Evolutionary conservation across 2,329 filamentous ascomycete genomes (phyloP), one percentile per base, ranked within the genome.

Genomic region (Arthrobotrys musiformis): DNA sequence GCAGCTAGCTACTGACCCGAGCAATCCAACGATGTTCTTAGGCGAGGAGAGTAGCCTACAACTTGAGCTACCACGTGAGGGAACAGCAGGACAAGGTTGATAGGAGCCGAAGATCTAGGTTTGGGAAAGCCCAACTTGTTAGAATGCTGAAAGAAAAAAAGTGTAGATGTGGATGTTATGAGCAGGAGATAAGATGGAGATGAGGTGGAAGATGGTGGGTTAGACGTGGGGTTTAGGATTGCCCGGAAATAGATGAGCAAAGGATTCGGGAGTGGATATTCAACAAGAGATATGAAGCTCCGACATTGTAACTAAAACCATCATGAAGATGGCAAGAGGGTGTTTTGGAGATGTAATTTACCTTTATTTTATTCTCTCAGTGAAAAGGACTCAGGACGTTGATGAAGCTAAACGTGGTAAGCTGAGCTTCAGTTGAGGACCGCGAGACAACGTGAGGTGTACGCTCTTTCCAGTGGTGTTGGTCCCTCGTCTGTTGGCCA

Each of bases 261-360:
- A 26, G 56, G 62, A 66, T 56, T 60, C 70, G 70, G 70, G 70
- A 66, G 70, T 69, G 69, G 70, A 69, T 46, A 62, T 69, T 63
- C 46, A 63, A 35, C 37, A 22, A 64, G 19, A 37, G 33, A 68
- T 35, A 46, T 42, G 40, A 24, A 52, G 61, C 70, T 75, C 30
- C 37, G 22, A 42, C 46, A 13, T 24, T 60, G 56, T 33, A 24
- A 46, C 17, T 24, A 5, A 50, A 28, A n/a, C 7, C 22, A 13
- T 35, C 24, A 28, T 61, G 9, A 26, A 15, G 35, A 15, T 33
- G n/a, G 24, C 22, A 30, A 4, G 44, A 40, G 26, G 42, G 48
- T 63, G 37, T 17, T 30, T 15, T 24, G 19, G 37, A 44, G 37
- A 35, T 22, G 24, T 15, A 60, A 17, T 11, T 22, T 46, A 69